phyloP scores from a whole-genome alignment of 106 monocot genomes.

The Acorus gramineus region DNA sequence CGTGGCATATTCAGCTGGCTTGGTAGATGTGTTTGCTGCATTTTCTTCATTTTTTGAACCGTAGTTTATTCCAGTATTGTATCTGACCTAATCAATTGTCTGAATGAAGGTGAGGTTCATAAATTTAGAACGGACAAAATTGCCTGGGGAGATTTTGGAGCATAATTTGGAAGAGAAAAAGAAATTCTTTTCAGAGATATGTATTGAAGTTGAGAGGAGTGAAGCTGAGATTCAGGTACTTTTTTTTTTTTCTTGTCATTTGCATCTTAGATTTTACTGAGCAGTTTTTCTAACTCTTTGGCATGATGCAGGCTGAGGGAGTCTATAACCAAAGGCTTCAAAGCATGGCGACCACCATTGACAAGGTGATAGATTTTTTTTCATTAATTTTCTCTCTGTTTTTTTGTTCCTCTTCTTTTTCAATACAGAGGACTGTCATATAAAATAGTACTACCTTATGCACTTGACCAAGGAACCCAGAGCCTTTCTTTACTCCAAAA shows the following conservation, averaged over 20 bases:
- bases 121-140: conserved; percentile 79
- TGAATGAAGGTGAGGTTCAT: conserved; percentile 86
- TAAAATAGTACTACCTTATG: too few species aligned
- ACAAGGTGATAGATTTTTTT: conserved; percentile 51
- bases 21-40: conserved; percentile 41
- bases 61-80: neutral
- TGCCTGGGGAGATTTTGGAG: conserved; percentile 83
- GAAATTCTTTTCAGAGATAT: conserved; percentile 73
- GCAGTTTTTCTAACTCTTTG: too few species aligned
- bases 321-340: conserved; percentile 90
- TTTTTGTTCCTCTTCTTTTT: neutral
- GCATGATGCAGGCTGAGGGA: conserved; percentile 70
- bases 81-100: too few species aligned
- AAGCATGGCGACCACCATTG: conserved; percentile 79
- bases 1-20: conserved; percentile 77
- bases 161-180: conserved; percentile 92
- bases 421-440: too few species aligned
- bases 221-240: conserved; percentile 87
- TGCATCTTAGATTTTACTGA: neutral
- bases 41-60: neutral
- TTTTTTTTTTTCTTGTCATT: neutral
- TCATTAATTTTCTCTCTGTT: neutral
- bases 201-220: conserved; percentile 65
- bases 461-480: too few species aligned
- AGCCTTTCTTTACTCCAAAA: too few species aligned